A percentile compares a stretch with the other conserved stretches of the same genome.
phyloP scores from a whole-genome alignment of 164 flowering plant species.

The Vitis labrusca region DNA sequence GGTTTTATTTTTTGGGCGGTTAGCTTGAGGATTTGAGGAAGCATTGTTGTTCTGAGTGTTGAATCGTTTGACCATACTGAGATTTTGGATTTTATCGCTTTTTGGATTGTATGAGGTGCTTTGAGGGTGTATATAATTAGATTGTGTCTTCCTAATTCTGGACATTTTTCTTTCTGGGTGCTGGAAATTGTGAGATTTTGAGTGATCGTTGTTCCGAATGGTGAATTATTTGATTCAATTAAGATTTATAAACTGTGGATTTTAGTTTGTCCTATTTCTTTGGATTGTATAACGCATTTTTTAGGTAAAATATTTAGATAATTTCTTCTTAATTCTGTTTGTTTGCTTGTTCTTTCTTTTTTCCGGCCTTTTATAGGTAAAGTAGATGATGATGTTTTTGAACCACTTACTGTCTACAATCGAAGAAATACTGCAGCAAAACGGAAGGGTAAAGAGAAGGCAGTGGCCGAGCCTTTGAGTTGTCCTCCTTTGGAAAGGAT shows the following conservation, averaged over 20 bases:
- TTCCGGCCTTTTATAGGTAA: background rate
- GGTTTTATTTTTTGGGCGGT: background rate
- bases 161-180: no score
- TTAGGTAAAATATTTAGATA: no score
- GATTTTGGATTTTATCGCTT: background rate
- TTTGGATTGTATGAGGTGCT: no score
- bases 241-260: no score
- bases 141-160: no score
- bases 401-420: constrained; percentile 24
- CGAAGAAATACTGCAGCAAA: constrained; percentile 23
- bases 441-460: constrained; percentile 34
- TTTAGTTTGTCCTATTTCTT: no score
- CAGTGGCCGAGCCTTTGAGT: constrained; percentile 15
- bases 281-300: no score
- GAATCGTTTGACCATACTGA: background rate
- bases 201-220: no score
- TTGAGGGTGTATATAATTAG: no score
- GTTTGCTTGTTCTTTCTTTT: background rate
- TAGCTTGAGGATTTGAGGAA: background rate
- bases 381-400: constrained; percentile 1
- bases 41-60: background rate
- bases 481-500: constrained; percentile 21
- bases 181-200: no score
- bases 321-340: background rate
- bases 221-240: no score